These are phyloP conservation scores for Fusarium sp. DNA, from an alignment of 2,329 filamentous ascomycete species.

Conservation along the genomic window DNA sequence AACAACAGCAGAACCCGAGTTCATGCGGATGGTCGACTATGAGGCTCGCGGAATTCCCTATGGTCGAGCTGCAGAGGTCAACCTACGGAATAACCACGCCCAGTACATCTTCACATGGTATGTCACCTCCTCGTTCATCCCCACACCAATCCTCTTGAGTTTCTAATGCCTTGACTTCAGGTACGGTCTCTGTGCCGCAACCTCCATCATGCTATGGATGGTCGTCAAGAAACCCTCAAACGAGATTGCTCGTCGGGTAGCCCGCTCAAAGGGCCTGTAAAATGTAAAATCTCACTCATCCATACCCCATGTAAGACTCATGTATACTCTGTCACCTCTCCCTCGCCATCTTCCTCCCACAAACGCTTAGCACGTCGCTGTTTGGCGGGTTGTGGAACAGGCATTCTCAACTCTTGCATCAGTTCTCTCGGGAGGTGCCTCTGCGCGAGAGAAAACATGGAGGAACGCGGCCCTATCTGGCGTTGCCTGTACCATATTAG, in stretches of 20 bases:
- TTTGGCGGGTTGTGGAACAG: constrained; percentile 65
- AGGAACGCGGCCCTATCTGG: constrained; percentile 77
- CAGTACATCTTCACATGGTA: constrained; percentile 99
- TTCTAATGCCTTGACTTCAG: constrained; percentile 57
- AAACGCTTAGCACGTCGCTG: constrained; percentile 54
- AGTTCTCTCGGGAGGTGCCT: constrained; percentile 85
- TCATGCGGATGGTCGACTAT: constrained; percentile 80
- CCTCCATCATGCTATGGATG: constrained; percentile 96
- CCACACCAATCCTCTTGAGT: neutral
- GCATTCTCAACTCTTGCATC: constrained; percentile 84
- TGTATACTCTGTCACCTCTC: constrained; percentile 52
- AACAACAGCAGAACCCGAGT: constrained; percentile 74
- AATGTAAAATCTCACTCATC: constrained; percentile 21
- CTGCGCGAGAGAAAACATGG: constrained; percentile 87
- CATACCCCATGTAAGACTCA: constrained; percentile 40
- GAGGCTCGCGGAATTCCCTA: constrained; percentile 88
- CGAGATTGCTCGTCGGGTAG: constrained; percentile 76
- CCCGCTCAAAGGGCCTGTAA: constrained; percentile 46
- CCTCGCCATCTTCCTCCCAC: constrained; percentile 49
- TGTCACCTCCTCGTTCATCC: constrained; percentile 47
- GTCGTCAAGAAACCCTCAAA: constrained; percentile 87
- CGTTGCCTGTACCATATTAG: constrained; percentile 74
- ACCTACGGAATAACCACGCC: constrained; percentile 93
- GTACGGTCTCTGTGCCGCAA: constrained; percentile 88
- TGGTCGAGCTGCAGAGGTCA: constrained; percentile 88